Conservation (phyloP, 768 basidiomycete species). For the Omphalotus guepiniiformis region DNA sequence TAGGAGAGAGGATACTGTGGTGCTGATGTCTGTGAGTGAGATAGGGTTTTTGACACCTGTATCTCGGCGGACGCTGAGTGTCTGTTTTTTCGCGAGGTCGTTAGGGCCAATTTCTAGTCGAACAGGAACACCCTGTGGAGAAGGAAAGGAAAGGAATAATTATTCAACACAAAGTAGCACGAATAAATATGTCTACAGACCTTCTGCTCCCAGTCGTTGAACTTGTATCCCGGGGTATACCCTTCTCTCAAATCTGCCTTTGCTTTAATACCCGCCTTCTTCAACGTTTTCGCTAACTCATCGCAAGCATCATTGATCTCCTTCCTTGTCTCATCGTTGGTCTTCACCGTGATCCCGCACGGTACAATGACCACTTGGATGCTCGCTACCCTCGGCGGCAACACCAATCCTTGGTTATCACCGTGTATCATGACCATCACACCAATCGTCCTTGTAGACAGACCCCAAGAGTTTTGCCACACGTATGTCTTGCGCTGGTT, state of each 20-base stretch:
- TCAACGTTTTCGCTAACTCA: slow-evolving; percentile 68
- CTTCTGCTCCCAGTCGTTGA: slow-evolving; percentile 99
- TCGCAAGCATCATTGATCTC: slow-evolving; percentile 76
- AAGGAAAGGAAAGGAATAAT: background rate
- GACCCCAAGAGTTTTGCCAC: slow-evolving; percentile 99
- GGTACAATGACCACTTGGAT: slow-evolving; percentile 91
- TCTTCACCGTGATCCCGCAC: slow-evolving; percentile 89
- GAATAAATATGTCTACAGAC: slow-evolving; percentile 38
- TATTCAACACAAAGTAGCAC: background rate
- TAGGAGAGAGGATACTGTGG: slow-evolving; percentile 62
- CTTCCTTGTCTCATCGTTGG: slow-evolving; percentile 59
- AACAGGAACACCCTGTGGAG: slow-evolving; percentile 81
- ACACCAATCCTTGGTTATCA: slow-evolving; percentile 94
- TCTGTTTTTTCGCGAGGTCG: slow-evolving; percentile 80
- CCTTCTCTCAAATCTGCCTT: slow-evolving; percentile 92
- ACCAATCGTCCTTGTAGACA: slow-evolving; percentile 93
- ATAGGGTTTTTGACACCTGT: slow-evolving; percentile 44
- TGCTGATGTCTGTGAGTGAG: slow-evolving; percentile 34
- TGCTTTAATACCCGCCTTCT: slow-evolving; percentile 71
- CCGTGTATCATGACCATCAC: slow-evolving; percentile 99
- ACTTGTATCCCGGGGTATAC: slow-evolving; percentile 98
- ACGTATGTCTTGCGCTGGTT: slow-evolving; percentile 72
- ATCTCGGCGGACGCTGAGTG: slow-evolving; percentile 78
- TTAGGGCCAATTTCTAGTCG: slow-evolving; percentile 96
- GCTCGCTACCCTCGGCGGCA: slow-evolving; percentile 95